A percentile compares a stretch with the other conserved stretches of the same genome.
phyloP scores from a whole-genome alignment of 1,284 basidiomycete species.

The Neotropicomus parvogracilis region DNA sequence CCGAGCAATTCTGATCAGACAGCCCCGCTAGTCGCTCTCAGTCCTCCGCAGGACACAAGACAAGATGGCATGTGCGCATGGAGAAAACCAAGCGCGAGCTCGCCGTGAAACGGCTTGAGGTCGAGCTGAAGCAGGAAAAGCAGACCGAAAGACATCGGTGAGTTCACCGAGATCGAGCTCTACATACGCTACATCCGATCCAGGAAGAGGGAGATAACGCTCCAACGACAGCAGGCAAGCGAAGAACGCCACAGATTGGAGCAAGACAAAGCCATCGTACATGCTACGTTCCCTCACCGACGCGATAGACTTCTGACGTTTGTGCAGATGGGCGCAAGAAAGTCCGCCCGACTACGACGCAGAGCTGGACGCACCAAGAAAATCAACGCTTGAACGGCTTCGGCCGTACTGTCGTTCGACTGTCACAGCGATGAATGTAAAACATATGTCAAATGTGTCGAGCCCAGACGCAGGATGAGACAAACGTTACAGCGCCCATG shows the following conservation, averaged over 20 bases:
- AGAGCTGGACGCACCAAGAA: constrained; percentile 74
- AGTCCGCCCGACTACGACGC: constrained; percentile 65
- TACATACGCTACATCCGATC: constrained; percentile 5
- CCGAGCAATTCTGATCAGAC: constrained; percentile 7
- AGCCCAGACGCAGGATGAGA: not conserved
- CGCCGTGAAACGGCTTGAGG: constrained; percentile 69
- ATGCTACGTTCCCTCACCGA: constrained; percentile 1
- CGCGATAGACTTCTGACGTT: constrained; percentile 7
- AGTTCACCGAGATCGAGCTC: constrained; percentile 12
- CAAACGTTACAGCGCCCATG: constrained; percentile 67
- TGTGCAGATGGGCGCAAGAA: constrained; percentile 71
- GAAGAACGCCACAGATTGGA: constrained; percentile 69
- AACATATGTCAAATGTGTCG: constrained; percentile 4
- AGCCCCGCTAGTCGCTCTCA: constrained; percentile 56
- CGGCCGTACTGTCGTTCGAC: not conserved
- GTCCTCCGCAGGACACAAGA: constrained; percentile 60
- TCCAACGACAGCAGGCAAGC: constrained; percentile 64
- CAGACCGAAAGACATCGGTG: constrained; percentile 61
- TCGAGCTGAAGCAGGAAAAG: constrained; percentile 74
- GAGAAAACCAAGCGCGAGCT: constrained; percentile 57
- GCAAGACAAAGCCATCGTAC: constrained; percentile 68
- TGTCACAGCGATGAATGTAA: constrained; percentile 1
- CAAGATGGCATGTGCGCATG: constrained; percentile 70
- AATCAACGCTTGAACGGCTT: constrained; percentile 55
- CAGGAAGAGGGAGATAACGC: constrained; percentile 64